These are phyloP conservation scores for Linum lewisii DNA, from an alignment of 345 rosid species.

Conservation along the genomic window DNA sequence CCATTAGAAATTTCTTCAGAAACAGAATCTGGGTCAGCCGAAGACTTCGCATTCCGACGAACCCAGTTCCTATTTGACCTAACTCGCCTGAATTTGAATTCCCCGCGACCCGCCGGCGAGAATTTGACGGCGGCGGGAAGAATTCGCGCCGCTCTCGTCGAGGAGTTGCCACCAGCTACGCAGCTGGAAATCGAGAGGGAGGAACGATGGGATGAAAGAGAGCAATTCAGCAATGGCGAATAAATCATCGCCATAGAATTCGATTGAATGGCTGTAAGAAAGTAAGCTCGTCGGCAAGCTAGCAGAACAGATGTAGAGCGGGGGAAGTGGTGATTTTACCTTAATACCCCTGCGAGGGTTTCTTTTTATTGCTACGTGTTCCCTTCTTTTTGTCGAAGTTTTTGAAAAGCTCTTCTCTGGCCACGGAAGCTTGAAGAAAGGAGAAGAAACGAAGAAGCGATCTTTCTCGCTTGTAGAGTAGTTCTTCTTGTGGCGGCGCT, in stretches of 20 bases:
- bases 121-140: slow-evolving; percentile 10
- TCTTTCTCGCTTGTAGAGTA: background rate
- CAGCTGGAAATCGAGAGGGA: background rate
- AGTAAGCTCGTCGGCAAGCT: no score
- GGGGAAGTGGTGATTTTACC: no score
- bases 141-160: slow-evolving; percentile 13
- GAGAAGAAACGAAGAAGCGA: background rate
- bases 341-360: background rate
- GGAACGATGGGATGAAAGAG: background rate
- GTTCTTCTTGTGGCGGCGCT: background rate
- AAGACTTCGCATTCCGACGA: slow-evolving; percentile 21
- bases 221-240: background rate
- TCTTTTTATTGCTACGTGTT: no score
- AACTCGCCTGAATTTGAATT: slow-evolving; percentile 4
- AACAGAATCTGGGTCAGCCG: slow-evolving; percentile 16
- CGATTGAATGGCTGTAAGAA: background rate
- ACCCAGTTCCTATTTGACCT: slow-evolving; percentile 23
- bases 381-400: background rate
- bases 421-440: background rate
- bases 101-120: slow-evolving; percentile 4
- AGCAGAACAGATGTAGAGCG: no score
- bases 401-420: background rate
- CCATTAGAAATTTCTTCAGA: slow-evolving; percentile 1
- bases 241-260: slow-evolving; percentile 2
- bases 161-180: background rate